Evolutionary conservation across 768 basidiomycete species (phyloP), one percentile per base, ranked within the genome.

Genomic region (Candolleomyces efflorescens): DNA sequence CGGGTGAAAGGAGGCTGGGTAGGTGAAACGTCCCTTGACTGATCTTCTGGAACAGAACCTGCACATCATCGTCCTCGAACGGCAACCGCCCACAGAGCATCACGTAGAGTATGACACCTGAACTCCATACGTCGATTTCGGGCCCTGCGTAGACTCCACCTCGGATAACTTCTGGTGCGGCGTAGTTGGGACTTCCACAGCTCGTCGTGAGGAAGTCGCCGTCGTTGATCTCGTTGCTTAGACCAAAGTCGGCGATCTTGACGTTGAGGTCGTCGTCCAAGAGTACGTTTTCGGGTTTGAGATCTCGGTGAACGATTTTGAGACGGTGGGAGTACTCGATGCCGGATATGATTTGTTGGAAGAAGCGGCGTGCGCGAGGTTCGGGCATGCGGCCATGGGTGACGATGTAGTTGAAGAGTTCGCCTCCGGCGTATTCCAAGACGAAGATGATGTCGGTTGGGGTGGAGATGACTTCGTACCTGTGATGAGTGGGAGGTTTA

Each of bases 181-280:
- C 97, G 65, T 99, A 99, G 71, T 99, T 98, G 0, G 97, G 97
- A 69, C 92, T 94, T 1, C 97, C 96, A 70, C 97, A 99, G 63
- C 92, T 95, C 9, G 97, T 99, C 66, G 94, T 93, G 56, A 99
- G 77, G 71, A 98, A 98, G 67, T 94, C 93, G 1, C 96, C 97
- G 65, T 98, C 96, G 66, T 87, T 88, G 76, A 98, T 95, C 68
- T 95, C 90, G 70, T 95, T 98, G 2, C 92, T 92, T 54, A 99
- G 78, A 2, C 97, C 97, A 69, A 98, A 99, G 77, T 99, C 97
- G n/a, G 94, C 95, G 61, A 99, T 98, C 75, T 99, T 99, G 74
- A 98, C 87, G 65, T 91, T 92, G 59, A 89, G 79, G 67, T 88
- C 84, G 53, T 90, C 88, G 71, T 92, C 90, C 5, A 93, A 80